Evolutionary conservation across 2,329 filamentous ascomycete genomes (phyloP), one percentile per base, ranked within the genome.

Genomic region (Aspergillus fumigatus): DNA sequence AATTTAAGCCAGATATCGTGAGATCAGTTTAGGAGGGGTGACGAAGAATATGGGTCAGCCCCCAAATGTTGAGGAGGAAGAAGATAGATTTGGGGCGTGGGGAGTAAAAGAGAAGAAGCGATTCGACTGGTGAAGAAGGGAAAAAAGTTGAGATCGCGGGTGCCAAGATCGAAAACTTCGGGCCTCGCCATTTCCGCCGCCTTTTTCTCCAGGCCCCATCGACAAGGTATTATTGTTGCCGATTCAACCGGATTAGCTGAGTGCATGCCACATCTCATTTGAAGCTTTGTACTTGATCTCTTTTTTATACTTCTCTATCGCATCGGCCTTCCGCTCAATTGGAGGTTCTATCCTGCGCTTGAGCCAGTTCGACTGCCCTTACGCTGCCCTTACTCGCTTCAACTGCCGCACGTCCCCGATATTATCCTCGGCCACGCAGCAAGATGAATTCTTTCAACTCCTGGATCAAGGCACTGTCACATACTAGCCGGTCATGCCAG

Each of bases 91-190:
- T 53, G 66, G 62, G 58, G 19, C 59, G 55, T 61, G 62, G 59
- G 61, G 62, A 57, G 60, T 52, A 54, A 53, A 55, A 58, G 55
- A 61, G 65, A 62, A 56, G 61, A 63, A 59, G 62, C 61, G 63
- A 67, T 65, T 67, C 63, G 59, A 59, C 62, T 62, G 65, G 58
- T 62, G 65, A 61, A 62, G 61, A 64, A 68, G 63, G 62, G 65
- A 67, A 69, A 73, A 71, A 72, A 70, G 65, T 70, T 60, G 59
- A 65, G 64, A 64, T 67, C 50, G 64, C 54, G 53, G 54, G 51
- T 54, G 70, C 70, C 70, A 73, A 73, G 70, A 69, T 68, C 66
- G 62, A 72, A 72, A 73, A 70, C 64, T 65, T 67, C 66, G 66
- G 58, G 67, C 64, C 67, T 66, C 64, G 61, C 67, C 64, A 61